These are phyloP conservation scores for Exophiala spinifera DNA, from an alignment of 2,329 filamentous ascomycete species.

Conservation along the genomic window DNA sequence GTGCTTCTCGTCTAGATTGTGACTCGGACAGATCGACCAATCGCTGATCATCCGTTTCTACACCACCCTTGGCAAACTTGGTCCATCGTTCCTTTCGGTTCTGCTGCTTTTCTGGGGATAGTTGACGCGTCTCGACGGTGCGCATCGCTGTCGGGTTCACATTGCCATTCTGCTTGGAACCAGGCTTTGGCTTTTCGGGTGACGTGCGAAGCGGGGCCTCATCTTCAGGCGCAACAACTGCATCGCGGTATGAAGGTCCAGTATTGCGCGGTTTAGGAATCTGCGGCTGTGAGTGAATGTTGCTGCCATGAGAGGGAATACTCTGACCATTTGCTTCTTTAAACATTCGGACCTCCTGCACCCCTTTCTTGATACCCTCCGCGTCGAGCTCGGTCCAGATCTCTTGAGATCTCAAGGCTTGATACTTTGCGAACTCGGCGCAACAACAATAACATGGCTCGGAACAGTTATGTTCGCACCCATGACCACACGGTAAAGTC, in stretches of 20 bases:
- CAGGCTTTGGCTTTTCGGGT: neutral
- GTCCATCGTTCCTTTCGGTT: slow-evolving; percentile 14
- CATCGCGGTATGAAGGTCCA: slow-evolving; percentile 1
- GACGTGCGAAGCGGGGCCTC: neutral
- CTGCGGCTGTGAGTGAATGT: slow-evolving; percentile 21
- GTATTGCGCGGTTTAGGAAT: neutral
- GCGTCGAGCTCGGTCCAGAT: neutral
- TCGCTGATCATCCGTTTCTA: slow-evolving; percentile 13
- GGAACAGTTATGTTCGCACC: slow-evolving; percentile 19
- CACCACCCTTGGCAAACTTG: slow-evolving; percentile 14
- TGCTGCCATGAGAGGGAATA: slow-evolving; percentile 10
- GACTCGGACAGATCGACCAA: neutral
- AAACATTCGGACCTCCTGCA: neutral
- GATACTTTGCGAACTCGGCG: slow-evolving; percentile 10
- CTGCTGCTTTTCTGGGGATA: slow-evolving; percentile 9
- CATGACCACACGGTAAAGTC: slow-evolving; percentile 22
- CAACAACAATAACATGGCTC: slow-evolving; percentile 24
- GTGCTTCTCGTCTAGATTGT: neutral
- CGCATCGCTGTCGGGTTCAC: neutral
- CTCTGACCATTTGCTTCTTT: slow-evolving; percentile 15
- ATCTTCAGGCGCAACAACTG: neutral
- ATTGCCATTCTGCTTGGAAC: neutral
- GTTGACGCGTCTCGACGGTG: neutral
- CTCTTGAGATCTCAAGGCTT: neutral
- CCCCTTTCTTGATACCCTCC: neutral